Base-by-base conservation (phyloP, 2,329 filamentous ascomycete species). In the Neurospora crassa region DNA sequence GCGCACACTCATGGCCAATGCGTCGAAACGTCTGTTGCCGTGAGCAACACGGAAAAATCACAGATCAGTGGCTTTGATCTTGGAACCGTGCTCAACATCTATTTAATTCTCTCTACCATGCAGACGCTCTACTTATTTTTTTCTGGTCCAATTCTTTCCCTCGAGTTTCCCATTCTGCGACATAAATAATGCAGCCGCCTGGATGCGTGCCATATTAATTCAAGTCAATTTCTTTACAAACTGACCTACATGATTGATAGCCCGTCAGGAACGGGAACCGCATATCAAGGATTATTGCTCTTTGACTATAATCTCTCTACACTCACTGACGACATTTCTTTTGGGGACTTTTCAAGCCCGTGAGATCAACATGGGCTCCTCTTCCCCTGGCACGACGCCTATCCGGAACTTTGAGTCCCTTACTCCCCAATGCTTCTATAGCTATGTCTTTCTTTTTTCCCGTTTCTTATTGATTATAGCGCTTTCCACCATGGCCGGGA, bases 401-500 rank as follows among this genome's bases (percentile, higher is more conserved):
- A 16, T 71, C 16, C 68, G 43, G 81, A 85, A 81, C 83, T 90
- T 80, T 91, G 92, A 76, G 91, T 91, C 79, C 83, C 96, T 79
- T 71, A 74, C 72, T 16, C 76, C 77, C 53, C 75, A 76, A 68
- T 78, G 77, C 70, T 78, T 79, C 69, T 78, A 77, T 75, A 93
- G 92, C 80, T 89, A 91, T 76, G 91, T 91, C 76, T 97, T 96
- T 83, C 89, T 92, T 72, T 83, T 89, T 75, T 87, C 91, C 75
- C 90, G 94, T 68, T 85, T 86, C 71, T 85, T 94, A 75, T 90
- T 96, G 79, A 85, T 88, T 72, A 82, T 91, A 74, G 88, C 88
- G 37, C 90, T 97, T 78, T 84, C 96, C 71, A 84, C 90, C 72
- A 89, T 96, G 75, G 91, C 97, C 74, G 93, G 93, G 67, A 88